phyloP scores from a whole-genome alignment of 2,329 filamentous ascomycete species.

The Colletotrichum aenigma region DNA sequence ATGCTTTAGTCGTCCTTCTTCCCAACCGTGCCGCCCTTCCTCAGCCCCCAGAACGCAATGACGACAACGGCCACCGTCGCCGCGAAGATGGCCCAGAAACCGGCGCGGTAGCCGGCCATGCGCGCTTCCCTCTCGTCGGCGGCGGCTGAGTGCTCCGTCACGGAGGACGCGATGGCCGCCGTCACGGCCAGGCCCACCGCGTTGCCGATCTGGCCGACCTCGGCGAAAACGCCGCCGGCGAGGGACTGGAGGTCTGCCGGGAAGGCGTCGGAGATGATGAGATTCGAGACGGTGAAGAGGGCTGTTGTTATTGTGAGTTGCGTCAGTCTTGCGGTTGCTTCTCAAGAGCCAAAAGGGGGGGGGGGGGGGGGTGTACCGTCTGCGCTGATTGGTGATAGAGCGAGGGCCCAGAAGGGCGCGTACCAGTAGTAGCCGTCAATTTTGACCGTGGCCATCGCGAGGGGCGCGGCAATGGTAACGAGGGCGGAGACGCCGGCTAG shows the following conservation, averaged over 20 bases:
- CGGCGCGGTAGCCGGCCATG: slow-evolving; percentile 55
- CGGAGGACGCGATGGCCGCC: slow-evolving; percentile 49
- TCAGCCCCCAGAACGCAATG: slow-evolving; percentile 45
- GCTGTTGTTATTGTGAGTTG: slow-evolving; percentile 29
- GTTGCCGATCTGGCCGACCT: slow-evolving; percentile 60
- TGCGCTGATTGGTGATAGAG: slow-evolving; percentile 47
- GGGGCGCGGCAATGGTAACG: slow-evolving; percentile 49
- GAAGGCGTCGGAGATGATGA: slow-evolving; percentile 60
- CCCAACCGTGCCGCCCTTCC: slow-evolving; percentile 52
- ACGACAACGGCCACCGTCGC: slow-evolving; percentile 40
- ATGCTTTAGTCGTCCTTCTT: slow-evolving; percentile 38
- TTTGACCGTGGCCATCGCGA: slow-evolving; percentile 58
- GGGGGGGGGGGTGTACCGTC: slow-evolving; percentile 33
- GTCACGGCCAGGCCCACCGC: slow-evolving; percentile 56
- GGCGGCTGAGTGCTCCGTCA: slow-evolving; percentile 41
- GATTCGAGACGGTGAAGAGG: slow-evolving; percentile 58
- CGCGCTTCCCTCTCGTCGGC: slow-evolving; percentile 34
- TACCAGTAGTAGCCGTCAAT: slow-evolving; percentile 56
- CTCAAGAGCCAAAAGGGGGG: neutral
- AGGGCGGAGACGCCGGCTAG: slow-evolving; percentile 43
- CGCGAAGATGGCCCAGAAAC: slow-evolving; percentile 58
- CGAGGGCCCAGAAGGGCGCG: slow-evolving; percentile 45
- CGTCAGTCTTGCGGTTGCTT: neutral
- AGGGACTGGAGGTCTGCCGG: slow-evolving; percentile 59
- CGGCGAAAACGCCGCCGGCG: slow-evolving; percentile 65